These are phyloP conservation scores for Aegilops umbellulata DNA, from an alignment of 176 grass and related monocot species.

Conservation along the genomic window DNA sequence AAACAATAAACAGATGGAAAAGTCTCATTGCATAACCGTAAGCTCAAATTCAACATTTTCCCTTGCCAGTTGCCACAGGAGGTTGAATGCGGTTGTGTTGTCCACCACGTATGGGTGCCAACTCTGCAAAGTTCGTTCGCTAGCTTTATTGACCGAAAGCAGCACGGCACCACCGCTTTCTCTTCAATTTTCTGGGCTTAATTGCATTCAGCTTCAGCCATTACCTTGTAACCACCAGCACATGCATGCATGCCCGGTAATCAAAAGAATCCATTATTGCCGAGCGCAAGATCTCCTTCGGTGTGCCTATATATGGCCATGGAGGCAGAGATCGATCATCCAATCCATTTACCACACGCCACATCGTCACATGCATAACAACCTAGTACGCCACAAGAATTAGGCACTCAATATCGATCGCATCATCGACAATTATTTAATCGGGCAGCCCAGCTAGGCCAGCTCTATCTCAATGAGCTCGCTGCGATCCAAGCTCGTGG, in stretches of 20 bases:
- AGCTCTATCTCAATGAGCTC: conserved; percentile 17
- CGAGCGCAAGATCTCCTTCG: background rate
- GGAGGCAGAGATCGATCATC: background rate
- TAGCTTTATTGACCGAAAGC: conserved; percentile 28
- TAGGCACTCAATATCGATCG: background rate
- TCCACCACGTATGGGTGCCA: background rate
- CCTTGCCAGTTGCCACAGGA: background rate
- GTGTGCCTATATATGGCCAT: background rate
- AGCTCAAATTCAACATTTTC: background rate
- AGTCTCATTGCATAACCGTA: background rate
- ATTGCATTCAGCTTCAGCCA: conserved; percentile 8
- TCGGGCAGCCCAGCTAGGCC: background rate
- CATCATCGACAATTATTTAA: too few relatives aligned
- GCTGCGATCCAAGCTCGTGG: background rate
- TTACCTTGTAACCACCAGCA: background rate
- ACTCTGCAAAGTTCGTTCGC: background rate
- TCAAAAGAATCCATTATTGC: background rate
- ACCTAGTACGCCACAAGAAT: background rate
- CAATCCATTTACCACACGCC: background rate
- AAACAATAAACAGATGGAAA: too few relatives aligned
- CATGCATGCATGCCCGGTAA: background rate
- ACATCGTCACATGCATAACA: background rate
- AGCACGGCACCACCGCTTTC: background rate
- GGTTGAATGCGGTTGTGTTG: background rate
- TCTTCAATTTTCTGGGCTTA: background rate